phyloP scores from a whole-genome alignment of 352 stramenopile species.

The Phytophthora citrophthora region DNA sequence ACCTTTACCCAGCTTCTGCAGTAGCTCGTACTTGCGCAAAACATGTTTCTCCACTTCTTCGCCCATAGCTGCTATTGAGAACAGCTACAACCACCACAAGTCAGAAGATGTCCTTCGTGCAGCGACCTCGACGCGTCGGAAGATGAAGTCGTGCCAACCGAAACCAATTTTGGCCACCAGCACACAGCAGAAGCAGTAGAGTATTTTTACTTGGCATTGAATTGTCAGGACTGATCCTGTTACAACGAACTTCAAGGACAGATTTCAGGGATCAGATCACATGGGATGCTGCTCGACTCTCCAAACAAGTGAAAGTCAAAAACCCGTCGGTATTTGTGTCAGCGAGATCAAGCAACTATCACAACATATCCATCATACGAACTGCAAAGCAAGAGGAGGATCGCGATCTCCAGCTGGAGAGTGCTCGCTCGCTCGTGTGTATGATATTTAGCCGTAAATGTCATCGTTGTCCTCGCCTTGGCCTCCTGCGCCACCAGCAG shows the following conservation, averaged over 20 bases:
- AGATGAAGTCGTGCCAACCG: slow-evolving; percentile 9
- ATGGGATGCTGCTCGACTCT: slow-evolving; percentile 3
- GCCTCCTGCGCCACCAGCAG: slow-evolving; percentile 46
- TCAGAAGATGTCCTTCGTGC: slow-evolving; percentile 8
- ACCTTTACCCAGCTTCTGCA: slow-evolving; percentile 94
- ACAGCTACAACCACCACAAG: slow-evolving; percentile 7
- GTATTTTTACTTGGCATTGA: slow-evolving; percentile 29
- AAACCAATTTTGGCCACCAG: slow-evolving; percentile 33
- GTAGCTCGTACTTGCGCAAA: slow-evolving; percentile 93
- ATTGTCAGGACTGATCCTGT: slow-evolving; percentile 12
- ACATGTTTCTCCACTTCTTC: slow-evolving; percentile 95
- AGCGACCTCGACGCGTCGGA: slow-evolving; percentile 6
- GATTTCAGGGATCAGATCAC: slow-evolving; percentile 18
- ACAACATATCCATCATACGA: slow-evolving; percentile 29
- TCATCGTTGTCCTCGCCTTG: slow-evolving; percentile 82
- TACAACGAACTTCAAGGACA: slow-evolving; percentile 26
- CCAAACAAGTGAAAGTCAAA: slow-evolving; percentile 24
- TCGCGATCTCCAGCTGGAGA: slow-evolving; percentile 18
- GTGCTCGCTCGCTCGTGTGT: slow-evolving; percentile 31
- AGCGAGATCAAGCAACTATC: slow-evolving; percentile 21
- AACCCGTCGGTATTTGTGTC: slow-evolving; percentile 37
- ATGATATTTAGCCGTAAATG: slow-evolving; percentile 85
- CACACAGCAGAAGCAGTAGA: slow-evolving; percentile 1
- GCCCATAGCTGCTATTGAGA: slow-evolving; percentile 57
- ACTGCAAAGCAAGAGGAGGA: slow-evolving; percentile 36